These are phyloP conservation scores for Periconia macrospinosa DNA, from an alignment of 2,329 filamentous ascomycete genomes.

Conservation along the genomic window DNA sequence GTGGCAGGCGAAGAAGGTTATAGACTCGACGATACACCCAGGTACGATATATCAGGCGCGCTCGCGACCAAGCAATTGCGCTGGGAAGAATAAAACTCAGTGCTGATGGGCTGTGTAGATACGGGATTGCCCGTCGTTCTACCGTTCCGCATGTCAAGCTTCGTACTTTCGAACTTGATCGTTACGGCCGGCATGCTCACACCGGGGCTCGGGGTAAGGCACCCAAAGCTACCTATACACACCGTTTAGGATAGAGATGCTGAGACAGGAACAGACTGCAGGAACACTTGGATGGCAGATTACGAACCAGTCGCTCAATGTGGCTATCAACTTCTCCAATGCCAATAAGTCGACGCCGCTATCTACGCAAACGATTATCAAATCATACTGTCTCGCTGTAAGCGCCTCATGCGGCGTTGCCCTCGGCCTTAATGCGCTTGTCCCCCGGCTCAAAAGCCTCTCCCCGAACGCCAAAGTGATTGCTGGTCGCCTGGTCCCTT, in stretches of 20 bases:
- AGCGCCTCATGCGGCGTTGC: slow-evolving; percentile 92
- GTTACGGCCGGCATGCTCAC: slow-evolving; percentile 98
- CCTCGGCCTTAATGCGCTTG: slow-evolving; percentile 84
- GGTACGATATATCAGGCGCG: slow-evolving; percentile 58
- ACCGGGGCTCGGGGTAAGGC: slow-evolving; percentile 70
- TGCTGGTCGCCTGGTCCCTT: slow-evolving; percentile 86
- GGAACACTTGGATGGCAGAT: slow-evolving; percentile 95
- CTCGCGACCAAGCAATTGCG: background rate
- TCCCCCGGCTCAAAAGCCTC: slow-evolving; percentile 78
- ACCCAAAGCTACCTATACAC: slow-evolving; percentile 19
- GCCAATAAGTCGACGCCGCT: slow-evolving; percentile 96
- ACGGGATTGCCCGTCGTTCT: slow-evolving; percentile 90
- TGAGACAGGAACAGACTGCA: slow-evolving; percentile 60
- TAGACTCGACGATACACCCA: slow-evolving; percentile 94
- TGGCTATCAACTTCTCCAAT: slow-evolving; percentile 96
- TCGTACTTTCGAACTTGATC: slow-evolving; percentile 88
- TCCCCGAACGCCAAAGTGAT: slow-evolving; percentile 75
- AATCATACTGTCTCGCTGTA: slow-evolving; percentile 91
- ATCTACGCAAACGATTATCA: slow-evolving; percentile 74
- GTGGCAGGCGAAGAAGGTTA: slow-evolving; percentile 95
- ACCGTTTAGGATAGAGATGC: slow-evolving; percentile 5
- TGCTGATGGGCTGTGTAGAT: slow-evolving; percentile 58
- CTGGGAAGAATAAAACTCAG: background rate
- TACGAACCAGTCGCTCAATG: slow-evolving; percentile 95
- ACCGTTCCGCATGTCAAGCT: slow-evolving; percentile 96